Evolutionary conservation across 1,284 basidiomycete species (phyloP).

Genomic region (Malassezia slooffiae): DNA sequence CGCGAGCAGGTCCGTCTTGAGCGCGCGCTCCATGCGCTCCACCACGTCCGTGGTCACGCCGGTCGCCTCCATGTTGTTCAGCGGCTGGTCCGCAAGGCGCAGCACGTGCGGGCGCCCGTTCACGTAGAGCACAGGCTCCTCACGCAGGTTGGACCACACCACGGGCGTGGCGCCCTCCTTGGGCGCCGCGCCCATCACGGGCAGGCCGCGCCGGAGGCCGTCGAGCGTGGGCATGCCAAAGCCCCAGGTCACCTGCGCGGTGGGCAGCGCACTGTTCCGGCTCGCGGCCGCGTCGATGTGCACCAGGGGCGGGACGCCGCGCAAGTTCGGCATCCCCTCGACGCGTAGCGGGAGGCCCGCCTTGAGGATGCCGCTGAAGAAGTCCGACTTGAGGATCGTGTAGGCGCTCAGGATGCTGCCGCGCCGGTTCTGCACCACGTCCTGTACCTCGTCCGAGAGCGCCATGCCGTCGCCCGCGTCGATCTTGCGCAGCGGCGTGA

Average conservation of each 20-base stretch:
- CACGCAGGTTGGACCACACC: constrained; percentile 43
- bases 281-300: constrained; percentile 8
- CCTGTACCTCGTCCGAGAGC: constrained; percentile 49
- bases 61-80: constrained; percentile 54
- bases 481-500: constrained; percentile 65
- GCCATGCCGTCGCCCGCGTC: constrained; percentile 60
- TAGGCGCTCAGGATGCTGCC: constrained; percentile 81
- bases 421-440: constrained; percentile 63
- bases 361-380: constrained; percentile 55
- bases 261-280: constrained; percentile 16
- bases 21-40: constrained; percentile 77
- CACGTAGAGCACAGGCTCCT: constrained; percentile 45
- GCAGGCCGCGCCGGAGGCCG: constrained; percentile 36
- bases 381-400: constrained; percentile 93
- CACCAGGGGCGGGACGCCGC: constrained; percentile 32
- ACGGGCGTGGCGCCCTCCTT: constrained; percentile 24
- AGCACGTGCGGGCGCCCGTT: constrained; percentile 71
- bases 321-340: constrained; percentile 43
- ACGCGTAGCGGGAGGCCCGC: constrained; percentile 33
- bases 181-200: constrained; percentile 34
- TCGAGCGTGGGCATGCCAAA: constrained; percentile 45
- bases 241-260: constrained; percentile 38
- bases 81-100: constrained; percentile 61
- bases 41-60: constrained; percentile 86
- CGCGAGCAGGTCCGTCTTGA: constrained; percentile 78